Percentiles rank a stretch among this genome's conserved stretches.
These are phyloP conservation scores for Eimeria falciformis DNA, from an alignment of 169 alveolate genomes.

Conservation along the genomic window DNA sequence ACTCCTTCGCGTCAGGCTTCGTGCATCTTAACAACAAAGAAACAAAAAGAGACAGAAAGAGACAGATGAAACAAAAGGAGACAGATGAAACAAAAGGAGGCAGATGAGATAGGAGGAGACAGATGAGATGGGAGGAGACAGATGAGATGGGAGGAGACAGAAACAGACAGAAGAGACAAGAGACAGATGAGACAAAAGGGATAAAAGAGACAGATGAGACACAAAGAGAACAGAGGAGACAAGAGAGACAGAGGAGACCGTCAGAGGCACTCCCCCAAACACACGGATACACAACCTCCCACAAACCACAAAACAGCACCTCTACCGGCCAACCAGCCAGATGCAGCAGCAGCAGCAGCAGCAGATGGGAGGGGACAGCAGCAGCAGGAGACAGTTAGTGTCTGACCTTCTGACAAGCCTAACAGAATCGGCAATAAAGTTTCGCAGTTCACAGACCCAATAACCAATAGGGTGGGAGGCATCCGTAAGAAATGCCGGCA, in stretches of 20 bases:
- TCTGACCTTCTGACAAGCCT: constrained; percentile 34
- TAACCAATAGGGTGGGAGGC: constrained; percentile 51
- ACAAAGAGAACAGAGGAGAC: not conserved
- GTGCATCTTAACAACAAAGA: constrained; percentile 82
- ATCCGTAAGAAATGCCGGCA: constrained; percentile 44
- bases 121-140: no score
- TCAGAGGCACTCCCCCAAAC: no score
- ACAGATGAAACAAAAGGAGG: no score
- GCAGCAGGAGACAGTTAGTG: not conserved
- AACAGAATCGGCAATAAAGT: constrained; percentile 38
- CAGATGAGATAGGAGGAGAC: no score
- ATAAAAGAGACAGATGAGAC: not conserved
- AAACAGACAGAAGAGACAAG: not conserved
- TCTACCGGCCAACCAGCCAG: no score
- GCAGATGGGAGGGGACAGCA: not conserved
- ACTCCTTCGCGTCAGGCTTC: constrained; percentile 94
- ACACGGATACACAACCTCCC: no score
- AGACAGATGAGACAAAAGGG: not conserved
- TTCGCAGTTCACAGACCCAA: constrained; percentile 1
- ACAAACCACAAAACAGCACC: no score
- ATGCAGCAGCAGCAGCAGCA: not conserved
- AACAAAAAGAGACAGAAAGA: not conserved
- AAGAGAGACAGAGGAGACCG: not conserved
- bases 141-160: not conserved
- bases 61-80: not conserved